Conservation (phyloP, 176 grass and related monocot genomes). For the Ensete ventricosum region DNA sequence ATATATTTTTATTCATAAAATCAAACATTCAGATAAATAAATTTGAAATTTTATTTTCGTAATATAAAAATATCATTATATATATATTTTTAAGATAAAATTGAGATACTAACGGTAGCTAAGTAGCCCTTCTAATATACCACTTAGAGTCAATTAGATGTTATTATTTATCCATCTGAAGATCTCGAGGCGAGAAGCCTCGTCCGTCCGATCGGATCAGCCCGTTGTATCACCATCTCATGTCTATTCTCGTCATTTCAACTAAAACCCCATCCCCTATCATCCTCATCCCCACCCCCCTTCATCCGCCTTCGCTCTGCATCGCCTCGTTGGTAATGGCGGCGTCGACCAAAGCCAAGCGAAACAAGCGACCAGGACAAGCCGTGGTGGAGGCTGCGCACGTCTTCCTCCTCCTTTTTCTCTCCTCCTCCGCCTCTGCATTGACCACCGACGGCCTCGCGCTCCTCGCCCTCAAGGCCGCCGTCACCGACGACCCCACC, state of each 20-base stretch:
- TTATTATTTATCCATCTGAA: too few species aligned
- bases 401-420: neutral
- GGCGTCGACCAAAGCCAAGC: neutral
- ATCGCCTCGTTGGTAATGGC: neutral
- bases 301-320: neutral
- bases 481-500: constrained; percentile 52
- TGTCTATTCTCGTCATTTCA: neutral
- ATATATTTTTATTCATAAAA: too few species aligned
- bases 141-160: too few species aligned
- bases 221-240: neutral
- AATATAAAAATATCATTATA: too few species aligned
- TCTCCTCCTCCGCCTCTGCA: neutral
- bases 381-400: neutral
- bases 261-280: neutral
- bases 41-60: too few species aligned
- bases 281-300: neutral
- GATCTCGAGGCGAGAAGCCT: neutral
- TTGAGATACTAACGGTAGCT: too few species aligned
- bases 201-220: neutral
- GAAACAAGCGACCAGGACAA: neutral
- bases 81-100: too few species aligned
- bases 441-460: constrained; percentile 64
- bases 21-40: too few species aligned
- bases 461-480: constrained; percentile 89
- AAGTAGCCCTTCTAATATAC: too few species aligned